Base-by-base conservation (phyloP, 305 asterid genomes). In the Nicotiana rustica region DNA sequence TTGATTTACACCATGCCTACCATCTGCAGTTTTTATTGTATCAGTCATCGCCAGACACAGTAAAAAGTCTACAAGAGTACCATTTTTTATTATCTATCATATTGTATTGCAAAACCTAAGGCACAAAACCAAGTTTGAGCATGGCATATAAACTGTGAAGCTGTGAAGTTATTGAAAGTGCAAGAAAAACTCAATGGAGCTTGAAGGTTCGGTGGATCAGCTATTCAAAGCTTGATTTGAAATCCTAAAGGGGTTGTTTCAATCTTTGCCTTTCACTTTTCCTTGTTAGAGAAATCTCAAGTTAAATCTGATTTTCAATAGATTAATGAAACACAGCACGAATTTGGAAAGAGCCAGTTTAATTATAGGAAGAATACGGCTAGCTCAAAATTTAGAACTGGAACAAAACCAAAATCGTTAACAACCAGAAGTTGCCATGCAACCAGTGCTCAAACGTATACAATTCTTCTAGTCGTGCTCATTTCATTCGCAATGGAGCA, bases 1-100 rank as follows among this genome's bases (percentile, higher is more conserved):
- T 71, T 90, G 93, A 87, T 89, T 88, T 82, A 96, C 97, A 36
- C 91, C 93, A 19, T 90, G 97, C 67, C 97, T 89, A 66, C 98
- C 95, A 88, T 92, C 99, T 96, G 80, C 84, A 87, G 17, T n/a
- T 52, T 75, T 49, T 75, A 41, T 29, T 75, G 29, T 29, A 75
- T 52, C 47, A 55, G 80, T 52, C 5, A 2, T 49, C 4, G 65
- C 31, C 33, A 35, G 25, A 73, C 65, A 15, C 29, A 17, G 47
- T n/a, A 49, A 21, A 73, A 49, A 41, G 64, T 52, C 62, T 49
- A 75, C 15, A 75, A 15, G 66, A 14, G 47, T 29, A 52, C 29
- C 49, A 15, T 8, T 2, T 25, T 8, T 75, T 49, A 14, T 2
- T 2, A 75, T 52, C 47, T 52, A 71, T 47, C 7, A 44, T 21